Percentiles rank a stretch among this genome's conserved stretches.
phyloP scores from a whole-genome alignment of 306 rosid species.

The Acacia acuminata region DNA sequence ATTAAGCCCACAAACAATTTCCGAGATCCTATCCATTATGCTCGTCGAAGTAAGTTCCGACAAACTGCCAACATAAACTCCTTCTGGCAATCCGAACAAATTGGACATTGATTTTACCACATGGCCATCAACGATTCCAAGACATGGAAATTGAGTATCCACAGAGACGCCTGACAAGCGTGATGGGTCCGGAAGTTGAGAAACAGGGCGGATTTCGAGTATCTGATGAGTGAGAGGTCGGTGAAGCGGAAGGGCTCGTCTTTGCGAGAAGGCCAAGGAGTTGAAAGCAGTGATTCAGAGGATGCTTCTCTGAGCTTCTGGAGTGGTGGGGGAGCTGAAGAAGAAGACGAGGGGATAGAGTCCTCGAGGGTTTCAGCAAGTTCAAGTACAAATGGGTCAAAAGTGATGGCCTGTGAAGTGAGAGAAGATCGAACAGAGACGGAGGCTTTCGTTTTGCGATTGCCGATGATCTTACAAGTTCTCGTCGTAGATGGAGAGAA shows the following conservation, averaged over 20 bases:
- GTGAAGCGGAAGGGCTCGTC: constrained; percentile 94
- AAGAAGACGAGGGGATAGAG: constrained; percentile 47
- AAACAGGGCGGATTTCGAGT: constrained; percentile 65
- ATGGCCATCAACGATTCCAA: constrained; percentile 65
- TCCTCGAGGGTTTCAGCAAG: constrained; percentile 94
- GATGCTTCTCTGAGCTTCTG: constrained; percentile 71
- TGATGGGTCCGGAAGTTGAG: constrained; percentile 37
- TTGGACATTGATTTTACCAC: constrained; percentile 27
- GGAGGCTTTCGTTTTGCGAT: constrained; percentile 34
- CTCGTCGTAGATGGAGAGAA: constrained; percentile 22
- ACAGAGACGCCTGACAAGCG: background rate
- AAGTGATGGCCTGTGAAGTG: constrained; percentile 38
- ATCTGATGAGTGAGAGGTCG: constrained; percentile 73
- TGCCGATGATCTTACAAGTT: constrained; percentile 22
- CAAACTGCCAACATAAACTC: constrained; percentile 67
- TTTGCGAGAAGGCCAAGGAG: constrained; percentile 88
- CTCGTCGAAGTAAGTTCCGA: constrained; percentile 39
- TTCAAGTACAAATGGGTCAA: constrained; percentile 84
- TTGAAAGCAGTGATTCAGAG: constrained; percentile 66
- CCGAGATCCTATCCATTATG: constrained; percentile 47
- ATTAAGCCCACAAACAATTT: constrained; percentile 31
- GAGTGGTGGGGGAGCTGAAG: constrained; percentile 47
- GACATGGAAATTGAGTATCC: constrained; percentile 41
- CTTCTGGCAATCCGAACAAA: constrained; percentile 49
- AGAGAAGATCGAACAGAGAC: constrained; percentile 42